Evolutionary conservation across 257 asterid genomes (phyloP).

Genomic region (Vinca minor): DNA sequence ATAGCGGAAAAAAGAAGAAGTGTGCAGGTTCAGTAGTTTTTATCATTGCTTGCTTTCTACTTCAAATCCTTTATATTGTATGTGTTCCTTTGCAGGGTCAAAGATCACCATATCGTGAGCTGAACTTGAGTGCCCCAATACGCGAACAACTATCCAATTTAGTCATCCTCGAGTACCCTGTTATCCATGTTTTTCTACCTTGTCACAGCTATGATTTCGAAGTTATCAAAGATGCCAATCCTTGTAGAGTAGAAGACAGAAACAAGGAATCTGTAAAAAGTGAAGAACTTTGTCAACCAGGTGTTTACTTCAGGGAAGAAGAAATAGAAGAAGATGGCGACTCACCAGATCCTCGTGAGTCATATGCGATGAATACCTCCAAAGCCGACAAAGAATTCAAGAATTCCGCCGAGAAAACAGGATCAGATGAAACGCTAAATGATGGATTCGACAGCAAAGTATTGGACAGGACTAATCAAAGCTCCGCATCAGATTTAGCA

Average conservation of each 20-base stretch:
- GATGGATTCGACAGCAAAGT: constrained; percentile 16
- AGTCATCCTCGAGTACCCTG: constrained; percentile 69
- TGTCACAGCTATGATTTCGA: constrained; percentile 56
- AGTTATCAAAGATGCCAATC: constrained; percentile 31
- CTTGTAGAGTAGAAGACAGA: constrained; percentile 16
- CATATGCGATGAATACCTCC: constrained; percentile 33
- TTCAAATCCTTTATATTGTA: neutral
- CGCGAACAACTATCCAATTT: constrained; percentile 56
- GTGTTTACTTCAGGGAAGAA: constrained; percentile 65
- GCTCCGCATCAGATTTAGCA: too few species aligned
- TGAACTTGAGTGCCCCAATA: constrained; percentile 45
- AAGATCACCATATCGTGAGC: constrained; percentile 45
- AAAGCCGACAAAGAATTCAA: neutral
- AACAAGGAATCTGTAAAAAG: constrained; percentile 22
- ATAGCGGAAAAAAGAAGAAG: too few species aligned
- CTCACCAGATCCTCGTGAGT: constrained; percentile 34
- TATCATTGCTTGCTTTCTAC: neutral
- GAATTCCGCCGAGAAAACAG: constrained; percentile 8
- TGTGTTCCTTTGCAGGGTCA: constrained; percentile 41
- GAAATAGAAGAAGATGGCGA: constrained; percentile 49
- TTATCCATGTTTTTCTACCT: constrained; percentile 67
- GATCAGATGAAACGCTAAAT: constrained; percentile 12
- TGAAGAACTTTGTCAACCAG: constrained; percentile 34
- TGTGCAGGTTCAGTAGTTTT: too few species aligned
- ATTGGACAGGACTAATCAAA: constrained; percentile 11